Base-by-base conservation (phyloP, 805 yeast genomes). In the Candida takata region DNA sequence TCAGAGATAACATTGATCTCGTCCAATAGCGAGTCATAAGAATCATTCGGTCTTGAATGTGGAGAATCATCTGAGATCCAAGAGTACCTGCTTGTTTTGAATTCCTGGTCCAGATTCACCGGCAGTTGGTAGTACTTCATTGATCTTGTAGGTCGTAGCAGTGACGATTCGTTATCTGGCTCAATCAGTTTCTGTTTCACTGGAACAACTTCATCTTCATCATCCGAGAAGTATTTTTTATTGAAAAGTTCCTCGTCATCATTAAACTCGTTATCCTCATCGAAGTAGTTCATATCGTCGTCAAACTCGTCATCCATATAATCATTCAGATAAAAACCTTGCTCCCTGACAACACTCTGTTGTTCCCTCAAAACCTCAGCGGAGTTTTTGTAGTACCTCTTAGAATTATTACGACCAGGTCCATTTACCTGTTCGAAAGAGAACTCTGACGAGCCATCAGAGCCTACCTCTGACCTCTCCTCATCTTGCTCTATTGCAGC, bases 371-470 rank as follows among this genome's bases (percentile, higher is more conserved):
- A 40, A 1, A 44, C 41, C 31, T 59, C 51, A 5, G 37, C 33
- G 4, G 43, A 46, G 4, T 51, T 47, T 35, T 70, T 70, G 49
- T 76, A 74, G 49, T 74, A 74, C 39, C 71, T 68, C 16, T 70
- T 65, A 0, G 80, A 74, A 2, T 71, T 59, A 36, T 73, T 72
- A 41, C 81, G 59, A 4, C 74, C 75, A n/a, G 70, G 64, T 7
- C 56, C 45, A 2, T 54, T 57, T 13, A 63, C 66, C 29, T 62
- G 60, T 32, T 71, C 75, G 43, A 76, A 76, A 1, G 80, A 74
- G 43, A 74, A 76, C 36, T 61, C 52, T 10, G 34, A 31, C 7
- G 27, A 24, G 12, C 24, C 24, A 20, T 20, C 23, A 20, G 23
- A 12, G 37, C 48, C 7, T 40, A 42, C 1, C n/a, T n/a, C n/a